Evolutionary conservation across 1,139 yeast species (phyloP).

Genomic region (Zygoascus meyerae): DNA sequence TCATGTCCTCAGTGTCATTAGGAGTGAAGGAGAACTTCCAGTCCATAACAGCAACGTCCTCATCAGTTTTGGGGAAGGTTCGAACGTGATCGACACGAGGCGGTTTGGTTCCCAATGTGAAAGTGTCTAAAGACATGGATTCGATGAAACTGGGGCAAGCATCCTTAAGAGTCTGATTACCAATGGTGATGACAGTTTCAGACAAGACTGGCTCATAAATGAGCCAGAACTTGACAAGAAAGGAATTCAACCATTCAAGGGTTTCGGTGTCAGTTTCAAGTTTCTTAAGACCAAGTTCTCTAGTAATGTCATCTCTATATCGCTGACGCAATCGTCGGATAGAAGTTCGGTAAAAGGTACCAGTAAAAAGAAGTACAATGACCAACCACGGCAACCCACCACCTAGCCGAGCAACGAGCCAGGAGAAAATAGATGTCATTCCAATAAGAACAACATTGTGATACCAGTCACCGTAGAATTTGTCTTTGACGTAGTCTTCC

Average conservation of each 20-base stretch:
- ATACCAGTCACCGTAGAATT: constrained; percentile 89
- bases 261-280: constrained; percentile 88
- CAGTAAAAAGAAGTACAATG: constrained; percentile 53
- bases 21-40: constrained; percentile 91
- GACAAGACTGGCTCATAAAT: constrained; percentile 86
- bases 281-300: constrained; percentile 72
- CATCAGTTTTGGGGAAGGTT: constrained; percentile 79
- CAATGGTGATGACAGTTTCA: constrained; percentile 78
- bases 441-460: constrained; percentile 72
- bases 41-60: constrained; percentile 91
- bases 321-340: constrained; percentile 69
- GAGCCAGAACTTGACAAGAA: constrained; percentile 86
- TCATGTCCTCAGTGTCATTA: constrained; percentile 76
- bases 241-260: constrained; percentile 89
- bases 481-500: constrained; percentile 65
- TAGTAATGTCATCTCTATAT: constrained; percentile 73
- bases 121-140: constrained; percentile 75
- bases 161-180: constrained; percentile 71
- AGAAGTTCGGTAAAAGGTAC: constrained; percentile 74
- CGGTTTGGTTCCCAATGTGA: constrained; percentile 92
- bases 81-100: constrained; percentile 87
- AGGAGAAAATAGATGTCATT: constrained; percentile 62
- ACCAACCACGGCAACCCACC: constrained; percentile 79
- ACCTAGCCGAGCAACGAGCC: constrained; percentile 70
- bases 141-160: constrained; percentile 76